These are phyloP conservation scores for Emergomyces pasteurianus DNA, from an alignment of 2,329 filamentous ascomycete species.

Conservation along the genomic window DNA sequence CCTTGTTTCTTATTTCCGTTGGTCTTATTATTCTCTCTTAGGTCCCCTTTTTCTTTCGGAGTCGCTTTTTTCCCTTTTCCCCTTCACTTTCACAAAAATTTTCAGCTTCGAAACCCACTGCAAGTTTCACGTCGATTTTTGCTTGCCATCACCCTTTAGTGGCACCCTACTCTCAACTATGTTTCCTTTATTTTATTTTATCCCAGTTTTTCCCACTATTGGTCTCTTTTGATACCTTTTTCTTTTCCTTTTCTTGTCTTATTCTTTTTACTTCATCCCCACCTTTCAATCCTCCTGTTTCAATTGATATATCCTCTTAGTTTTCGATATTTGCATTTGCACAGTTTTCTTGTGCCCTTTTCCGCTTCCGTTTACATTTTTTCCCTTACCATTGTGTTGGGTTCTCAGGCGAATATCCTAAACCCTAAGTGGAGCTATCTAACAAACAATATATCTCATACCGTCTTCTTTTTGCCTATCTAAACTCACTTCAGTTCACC, in stretches of 20 bases:
- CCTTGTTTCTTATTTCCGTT: neutral
- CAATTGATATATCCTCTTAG: neutral
- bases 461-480: neutral
- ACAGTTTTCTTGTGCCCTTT: neutral
- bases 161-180: neutral
- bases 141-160: neutral
- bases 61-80: neutral
- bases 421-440: neutral
- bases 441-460: neutral
- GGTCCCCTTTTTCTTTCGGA: neutral
- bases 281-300: neutral
- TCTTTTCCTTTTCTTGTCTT: neutral
- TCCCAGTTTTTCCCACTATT: neutral
- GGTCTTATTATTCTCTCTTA: neutral
- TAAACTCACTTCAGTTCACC: neutral
- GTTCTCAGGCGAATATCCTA: neutral
- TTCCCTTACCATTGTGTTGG: neutral
- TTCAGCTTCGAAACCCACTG: neutral
- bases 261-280: no score
- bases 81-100: neutral
- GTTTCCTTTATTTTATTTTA: neutral
- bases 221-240: neutral
- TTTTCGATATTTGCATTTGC: neutral
- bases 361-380: neutral
- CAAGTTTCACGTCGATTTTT: neutral